Conservation (phyloP, 495 filamentous ascomycete genomes). For the Hypomontagnella submonticulosa region DNA sequence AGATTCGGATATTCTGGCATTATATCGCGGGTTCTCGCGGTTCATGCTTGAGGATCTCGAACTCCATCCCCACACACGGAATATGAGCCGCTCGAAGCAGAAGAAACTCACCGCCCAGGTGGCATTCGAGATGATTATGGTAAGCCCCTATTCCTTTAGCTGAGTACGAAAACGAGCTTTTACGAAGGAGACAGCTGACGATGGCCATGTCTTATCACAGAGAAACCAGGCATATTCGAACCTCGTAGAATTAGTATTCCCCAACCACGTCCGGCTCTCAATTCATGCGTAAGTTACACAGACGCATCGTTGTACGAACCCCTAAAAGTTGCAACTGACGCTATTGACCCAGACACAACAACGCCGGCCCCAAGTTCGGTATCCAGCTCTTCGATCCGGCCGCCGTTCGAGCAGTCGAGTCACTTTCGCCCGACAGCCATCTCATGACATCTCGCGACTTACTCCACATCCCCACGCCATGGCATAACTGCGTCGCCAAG, state of each 20-base stretch:
- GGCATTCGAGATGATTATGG: conserved; percentile 52
- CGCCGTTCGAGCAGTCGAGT: conserved; percentile 41
- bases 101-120: conserved; percentile 51
- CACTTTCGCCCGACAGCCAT: conserved; percentile 22
- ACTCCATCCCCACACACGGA: conserved; percentile 40
- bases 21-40: conserved; percentile 58
- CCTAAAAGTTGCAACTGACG: conserved; percentile 10
- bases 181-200: conserved; percentile 9
- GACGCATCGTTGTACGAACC: neutral
- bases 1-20: conserved; percentile 49
- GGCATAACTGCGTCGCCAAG: conserved; percentile 55
- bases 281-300: conserved; percentile 50
- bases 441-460: conserved; percentile 43
- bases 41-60: conserved; percentile 61
- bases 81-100: conserved; percentile 43
- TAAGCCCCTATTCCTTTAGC: conserved; percentile 2
- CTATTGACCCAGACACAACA: conserved; percentile 44
- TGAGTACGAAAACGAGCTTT: neutral
- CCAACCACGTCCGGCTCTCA: conserved; percentile 52
- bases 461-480: conserved; percentile 57
- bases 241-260: conserved; percentile 53
- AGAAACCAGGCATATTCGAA: conserved; percentile 58
- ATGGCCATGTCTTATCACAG: conserved; percentile 5
- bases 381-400: conserved; percentile 50
- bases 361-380: conserved; percentile 56